Conservation (phyloP, 2,329 filamentous ascomycete species). For the Xylariaceae sp. region DNA sequence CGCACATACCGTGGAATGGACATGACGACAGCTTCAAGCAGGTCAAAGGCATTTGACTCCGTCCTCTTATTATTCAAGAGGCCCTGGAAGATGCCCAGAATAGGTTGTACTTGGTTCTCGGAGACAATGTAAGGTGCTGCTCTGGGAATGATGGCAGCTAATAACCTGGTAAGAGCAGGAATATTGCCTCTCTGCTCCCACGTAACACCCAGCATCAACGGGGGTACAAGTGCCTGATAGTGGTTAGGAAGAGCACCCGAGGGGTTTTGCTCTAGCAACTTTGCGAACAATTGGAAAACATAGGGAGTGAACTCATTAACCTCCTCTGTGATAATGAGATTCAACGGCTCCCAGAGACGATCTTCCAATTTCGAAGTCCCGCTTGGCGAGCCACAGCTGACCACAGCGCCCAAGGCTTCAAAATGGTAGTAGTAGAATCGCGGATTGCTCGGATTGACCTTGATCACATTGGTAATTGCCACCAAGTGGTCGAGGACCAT, state of each 20-base stretch:
- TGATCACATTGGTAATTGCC: constrained; percentile 86
- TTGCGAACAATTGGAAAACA: constrained; percentile 91
- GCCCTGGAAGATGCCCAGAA: constrained; percentile 95
- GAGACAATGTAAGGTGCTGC: constrained; percentile 69
- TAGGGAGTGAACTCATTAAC: constrained; percentile 95
- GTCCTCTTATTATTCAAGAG: constrained; percentile 78
- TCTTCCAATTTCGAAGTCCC: constrained; percentile 74
- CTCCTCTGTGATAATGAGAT: constrained; percentile 74
- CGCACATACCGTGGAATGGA: constrained; percentile 67
- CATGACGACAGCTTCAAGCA: constrained; percentile 76
- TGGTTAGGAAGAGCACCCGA: constrained; percentile 73
- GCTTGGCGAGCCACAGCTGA: constrained; percentile 66
- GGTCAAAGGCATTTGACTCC: constrained; percentile 83
- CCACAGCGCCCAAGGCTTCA: constrained; percentile 86
- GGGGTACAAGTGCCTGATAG: constrained; percentile 75
- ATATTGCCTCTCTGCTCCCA: constrained; percentile 95
- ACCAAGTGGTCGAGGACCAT: constrained; percentile 80
- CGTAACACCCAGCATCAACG: constrained; percentile 74
- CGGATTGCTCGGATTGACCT: constrained; percentile 93
- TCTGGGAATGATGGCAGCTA: constrained; percentile 80
- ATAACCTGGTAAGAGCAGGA: constrained; percentile 80
- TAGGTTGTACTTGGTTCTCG: constrained; percentile 78
- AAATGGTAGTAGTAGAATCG: constrained; percentile 99
- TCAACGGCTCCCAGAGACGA: constrained; percentile 79
- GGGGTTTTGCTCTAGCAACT: constrained; percentile 83